These are phyloP conservation scores for Manihot esculenta DNA, from an alignment of 441 rosid genomes.

Conservation along the genomic window DNA sequence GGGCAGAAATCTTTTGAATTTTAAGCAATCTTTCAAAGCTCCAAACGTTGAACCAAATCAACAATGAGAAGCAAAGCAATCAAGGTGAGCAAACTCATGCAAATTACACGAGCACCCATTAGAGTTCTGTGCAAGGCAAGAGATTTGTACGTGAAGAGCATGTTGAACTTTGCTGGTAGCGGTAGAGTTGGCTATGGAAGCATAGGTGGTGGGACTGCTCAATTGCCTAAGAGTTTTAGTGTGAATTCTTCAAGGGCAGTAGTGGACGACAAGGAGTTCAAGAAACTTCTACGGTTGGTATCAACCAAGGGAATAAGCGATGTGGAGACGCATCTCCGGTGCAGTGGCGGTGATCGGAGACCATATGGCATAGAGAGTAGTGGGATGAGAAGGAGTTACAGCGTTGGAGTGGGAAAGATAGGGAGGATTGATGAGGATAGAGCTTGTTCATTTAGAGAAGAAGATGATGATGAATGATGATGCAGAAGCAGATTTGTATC, in stretches of 20 bases:
- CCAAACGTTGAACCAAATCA: too few species aligned
- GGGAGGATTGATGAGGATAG: slow-evolving; percentile 48
- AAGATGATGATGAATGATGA: slow-evolving; percentile 4
- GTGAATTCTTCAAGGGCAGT: slow-evolving; percentile 16
- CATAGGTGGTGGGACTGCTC: slow-evolving; percentile 7
- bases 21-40: too few species aligned
- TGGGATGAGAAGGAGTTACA: slow-evolving; percentile 32
- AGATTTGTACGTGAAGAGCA: slow-evolving; percentile 33
- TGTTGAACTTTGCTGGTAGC: slow-evolving; percentile 28
- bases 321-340: neutral
- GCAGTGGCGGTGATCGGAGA: neutral
- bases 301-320: slow-evolving; percentile 17
- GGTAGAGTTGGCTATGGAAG: slow-evolving; percentile 19
- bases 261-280: slow-evolving; percentile 20
- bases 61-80: neutral
- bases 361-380: neutral
- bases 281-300: slow-evolving; percentile 20
- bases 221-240: slow-evolving; percentile 33
- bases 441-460: slow-evolving; percentile 41
- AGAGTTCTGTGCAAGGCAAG: slow-evolving; percentile 33
- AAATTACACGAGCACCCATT: slow-evolving; percentile 30
- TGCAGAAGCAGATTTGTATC: too few species aligned
- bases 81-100: slow-evolving; percentile 16
- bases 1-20: too few species aligned
- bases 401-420: slow-evolving; percentile 46